A percentile compares a stretch with the other conserved stretches of the same genome.
Conservation (phyloP, 495 filamentous ascomycete genomes). For the Aspergillus nanangensis region DNA sequence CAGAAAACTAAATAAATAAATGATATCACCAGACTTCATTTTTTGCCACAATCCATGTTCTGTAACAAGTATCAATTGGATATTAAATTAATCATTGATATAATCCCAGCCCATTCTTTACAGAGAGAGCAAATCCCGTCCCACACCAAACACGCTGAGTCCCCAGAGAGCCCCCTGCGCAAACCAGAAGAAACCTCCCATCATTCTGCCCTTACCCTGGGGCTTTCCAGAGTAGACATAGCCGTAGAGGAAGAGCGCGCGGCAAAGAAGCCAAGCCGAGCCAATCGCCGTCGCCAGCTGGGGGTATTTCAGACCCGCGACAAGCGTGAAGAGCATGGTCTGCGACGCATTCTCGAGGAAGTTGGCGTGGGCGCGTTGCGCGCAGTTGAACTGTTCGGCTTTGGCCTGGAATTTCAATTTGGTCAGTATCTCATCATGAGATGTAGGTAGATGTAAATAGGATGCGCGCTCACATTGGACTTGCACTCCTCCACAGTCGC, state of each 20-base stretch:
- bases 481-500: conserved; percentile 52
- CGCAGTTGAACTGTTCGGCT: conserved; percentile 56
- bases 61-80: too few species aligned
- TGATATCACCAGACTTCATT: too few species aligned
- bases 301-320: conserved; percentile 58
- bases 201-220: conserved; percentile 42
- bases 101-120: background rate
- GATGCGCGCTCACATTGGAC: conserved; percentile 38
- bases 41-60: too few species aligned
- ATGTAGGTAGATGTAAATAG: too few species aligned
- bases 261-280: conserved; percentile 50
- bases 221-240: conserved; percentile 49
- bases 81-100: too few species aligned
- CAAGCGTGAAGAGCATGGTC: conserved; percentile 52
- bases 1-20: too few species aligned
- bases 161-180: conserved; percentile 42
- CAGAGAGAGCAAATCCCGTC: conserved; percentile 21
- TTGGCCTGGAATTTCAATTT: conserved; percentile 19
- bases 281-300: conserved; percentile 46
- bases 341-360: conserved; percentile 62
- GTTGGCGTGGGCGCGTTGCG: conserved; percentile 70
- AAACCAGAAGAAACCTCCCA: conserved; percentile 34
- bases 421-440: conserved; percentile 1
- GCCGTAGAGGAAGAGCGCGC: conserved; percentile 54
- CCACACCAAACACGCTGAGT: conserved; percentile 42